Conservation (phyloP, 163 green algal genomes). For the Scenedesmus sp. region DNA sequence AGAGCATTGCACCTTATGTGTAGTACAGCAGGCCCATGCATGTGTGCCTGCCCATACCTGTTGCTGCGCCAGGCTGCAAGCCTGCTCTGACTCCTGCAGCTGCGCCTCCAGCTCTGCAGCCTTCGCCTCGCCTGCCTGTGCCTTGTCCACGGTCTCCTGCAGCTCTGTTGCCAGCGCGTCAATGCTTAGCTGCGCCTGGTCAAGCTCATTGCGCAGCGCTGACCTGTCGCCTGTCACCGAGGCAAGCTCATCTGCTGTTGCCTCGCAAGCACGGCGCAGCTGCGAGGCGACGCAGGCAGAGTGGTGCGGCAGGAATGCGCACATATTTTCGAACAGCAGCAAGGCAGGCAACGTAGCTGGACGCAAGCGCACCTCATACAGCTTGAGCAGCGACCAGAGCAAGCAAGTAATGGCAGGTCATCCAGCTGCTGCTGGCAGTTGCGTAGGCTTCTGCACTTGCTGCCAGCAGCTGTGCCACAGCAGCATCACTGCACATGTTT, state of each 20-base stretch:
- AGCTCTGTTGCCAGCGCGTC: constrained; percentile 44
- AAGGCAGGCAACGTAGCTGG: background rate
- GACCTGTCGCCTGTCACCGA: background rate
- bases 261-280: constrained; percentile 4
- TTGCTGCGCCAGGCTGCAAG: background rate
- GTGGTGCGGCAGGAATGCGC: background rate
- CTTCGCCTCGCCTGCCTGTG: background rate
- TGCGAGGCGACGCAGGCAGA: background rate
- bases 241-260: constrained; percentile 12
- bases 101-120: background rate
- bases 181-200: constrained; percentile 9
- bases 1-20: background rate
- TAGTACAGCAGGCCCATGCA: background rate
- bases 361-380: too few relatives aligned
- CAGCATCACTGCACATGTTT: background rate
- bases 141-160: background rate
- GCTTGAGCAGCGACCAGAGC: too few relatives aligned
- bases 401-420: background rate
- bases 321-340: background rate
- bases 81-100: constrained; percentile 22
- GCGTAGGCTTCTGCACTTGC: background rate
- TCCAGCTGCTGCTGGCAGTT: background rate
- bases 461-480: background rate
- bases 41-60: background rate
- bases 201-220: background rate